Evolutionary conservation across 2,329 filamentous ascomycete species (phyloP).

Genomic region (Fusarium redolens): DNA sequence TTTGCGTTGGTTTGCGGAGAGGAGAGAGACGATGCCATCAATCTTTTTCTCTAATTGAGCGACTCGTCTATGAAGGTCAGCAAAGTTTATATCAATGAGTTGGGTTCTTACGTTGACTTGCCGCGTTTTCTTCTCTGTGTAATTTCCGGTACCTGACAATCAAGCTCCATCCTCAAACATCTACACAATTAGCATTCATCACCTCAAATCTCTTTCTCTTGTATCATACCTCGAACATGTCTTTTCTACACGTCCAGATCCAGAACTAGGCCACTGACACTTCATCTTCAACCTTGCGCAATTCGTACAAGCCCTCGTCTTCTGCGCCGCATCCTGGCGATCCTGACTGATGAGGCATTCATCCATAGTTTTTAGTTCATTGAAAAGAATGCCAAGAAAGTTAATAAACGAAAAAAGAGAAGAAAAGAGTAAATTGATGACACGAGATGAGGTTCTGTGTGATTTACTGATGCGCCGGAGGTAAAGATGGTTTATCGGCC

Average conservation of each 20-base stretch:
- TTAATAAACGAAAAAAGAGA: not conserved
- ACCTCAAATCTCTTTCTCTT: fast-evolving
- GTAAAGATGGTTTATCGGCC: constrained; percentile 9
- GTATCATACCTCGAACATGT: constrained; percentile 44
- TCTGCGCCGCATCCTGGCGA: constrained; percentile 13
- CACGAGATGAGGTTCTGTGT: not conserved
- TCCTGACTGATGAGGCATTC: constrained; percentile 33
- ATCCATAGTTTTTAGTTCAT: constrained; percentile 23
- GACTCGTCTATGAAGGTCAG: constrained; percentile 46
- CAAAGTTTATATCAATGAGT: not conserved
- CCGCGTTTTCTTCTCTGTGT: constrained; percentile 51
- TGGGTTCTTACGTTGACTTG: constrained; percentile 49
- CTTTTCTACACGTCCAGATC: constrained; percentile 28
- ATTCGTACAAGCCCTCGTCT: constrained; percentile 49
- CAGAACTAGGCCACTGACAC: constrained; percentile 49
- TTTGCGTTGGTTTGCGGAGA: constrained; percentile 48
- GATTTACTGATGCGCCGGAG: constrained; percentile 7
- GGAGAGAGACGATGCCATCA: constrained; percentile 53
- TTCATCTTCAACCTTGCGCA: constrained; percentile 53
- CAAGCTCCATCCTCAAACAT: constrained; percentile 50
- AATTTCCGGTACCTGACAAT: constrained; percentile 50
- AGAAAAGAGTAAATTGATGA: not conserved
- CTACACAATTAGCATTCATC: constrained; percentile 31
- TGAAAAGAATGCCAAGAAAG: not conserved
- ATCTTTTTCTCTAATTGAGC: constrained; percentile 54